phyloP scores from a whole-genome alignment of 2,329 filamentous ascomycete genomes.

The Dothiorella sarmentorum region DNA sequence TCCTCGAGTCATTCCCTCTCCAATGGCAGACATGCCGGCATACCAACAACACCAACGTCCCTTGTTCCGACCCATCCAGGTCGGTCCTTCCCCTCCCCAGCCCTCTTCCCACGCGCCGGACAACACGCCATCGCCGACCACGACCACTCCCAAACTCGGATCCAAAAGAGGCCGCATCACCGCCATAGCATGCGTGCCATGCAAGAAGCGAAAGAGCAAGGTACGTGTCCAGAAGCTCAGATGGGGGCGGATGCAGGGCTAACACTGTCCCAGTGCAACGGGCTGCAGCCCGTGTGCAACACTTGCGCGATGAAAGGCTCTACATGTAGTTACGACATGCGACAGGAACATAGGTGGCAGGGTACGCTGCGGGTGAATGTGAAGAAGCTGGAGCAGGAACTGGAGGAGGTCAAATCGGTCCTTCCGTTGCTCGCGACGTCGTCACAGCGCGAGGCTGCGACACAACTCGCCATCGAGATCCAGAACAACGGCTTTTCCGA shows the following conservation, averaged over 20 bases:
- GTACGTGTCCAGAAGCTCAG: constrained; percentile 21
- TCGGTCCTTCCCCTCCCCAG: constrained; percentile 18
- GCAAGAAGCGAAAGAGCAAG: constrained; percentile 39
- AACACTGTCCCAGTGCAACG: constrained; percentile 32
- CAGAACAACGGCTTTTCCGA: constrained; percentile 38
- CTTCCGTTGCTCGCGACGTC: constrained; percentile 34
- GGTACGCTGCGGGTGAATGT: constrained; percentile 38
- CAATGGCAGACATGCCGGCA: constrained; percentile 14
- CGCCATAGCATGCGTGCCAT: constrained; percentile 39
- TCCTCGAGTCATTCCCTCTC: not conserved
- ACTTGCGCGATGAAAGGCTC: constrained; percentile 38
- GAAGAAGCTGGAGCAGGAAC: constrained; percentile 34
- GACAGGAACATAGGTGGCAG: constrained; percentile 38
- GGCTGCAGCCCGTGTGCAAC: constrained; percentile 38
- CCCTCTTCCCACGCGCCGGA: constrained; percentile 16
- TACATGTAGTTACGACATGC: constrained; percentile 37
- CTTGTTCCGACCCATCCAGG: constrained; percentile 19
- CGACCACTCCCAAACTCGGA: constrained; percentile 15
- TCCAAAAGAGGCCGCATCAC: constrained; percentile 27
- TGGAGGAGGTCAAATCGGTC: constrained; percentile 39
- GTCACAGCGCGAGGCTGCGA: constrained; percentile 33
- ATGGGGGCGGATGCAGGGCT: constrained; percentile 3
- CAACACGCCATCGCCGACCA: constrained; percentile 18
- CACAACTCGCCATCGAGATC: constrained; percentile 35
- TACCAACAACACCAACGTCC: constrained; percentile 19